Evolutionary conservation across 1,284 basidiomycete genomes (phyloP), one percentile per base, ranked within the genome.

Genomic region (Clitocybe nebularis): DNA sequence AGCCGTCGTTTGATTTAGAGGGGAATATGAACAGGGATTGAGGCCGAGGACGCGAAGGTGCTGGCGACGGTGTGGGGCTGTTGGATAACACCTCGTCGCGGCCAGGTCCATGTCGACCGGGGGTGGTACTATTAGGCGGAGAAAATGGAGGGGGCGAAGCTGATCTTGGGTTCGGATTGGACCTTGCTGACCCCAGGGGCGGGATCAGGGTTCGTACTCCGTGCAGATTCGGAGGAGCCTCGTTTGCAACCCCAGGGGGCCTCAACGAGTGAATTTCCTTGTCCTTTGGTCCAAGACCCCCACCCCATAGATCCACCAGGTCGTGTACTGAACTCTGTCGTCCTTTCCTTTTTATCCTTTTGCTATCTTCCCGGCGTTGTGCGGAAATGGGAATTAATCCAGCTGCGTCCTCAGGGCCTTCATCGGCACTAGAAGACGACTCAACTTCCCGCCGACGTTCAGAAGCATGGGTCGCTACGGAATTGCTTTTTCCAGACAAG

Each of bases 241-340:
- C 16, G n/a, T 30, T 3, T 21, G 40, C 40, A 13, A 30, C 7
- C 9, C 26, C 24, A 5, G 28, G 13, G 11, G 29, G 16, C 24
- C 43, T 41, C 19, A 38, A 14, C 7, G 24, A 21, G 25, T 32
- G 25, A 9, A 32, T 24, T 26, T 60, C 63, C 44, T 63, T 67
- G 43, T 74, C 69, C 51, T 64, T 70, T 32, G 48, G 45, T 46
- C 46, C 54, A 37, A 67, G 46, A 8, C 71, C 69, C 10, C 82
- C 84, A 35, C 83, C 82, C 70, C 81, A 88, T 20, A 89, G 60
- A 58, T 84, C 82, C 24, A 89, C 83, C 41, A 89, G 59, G 54
- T 89, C 83, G 55, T 89, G 84, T 17, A 89, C 85, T 5, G 87
- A 89, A 51, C 77, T 81, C 64, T 89, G 84, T 47, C 84, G 66